Base-by-base conservation (phyloP, 345 rosid genomes). In the Eucalyptus sideroxylon region DNA sequence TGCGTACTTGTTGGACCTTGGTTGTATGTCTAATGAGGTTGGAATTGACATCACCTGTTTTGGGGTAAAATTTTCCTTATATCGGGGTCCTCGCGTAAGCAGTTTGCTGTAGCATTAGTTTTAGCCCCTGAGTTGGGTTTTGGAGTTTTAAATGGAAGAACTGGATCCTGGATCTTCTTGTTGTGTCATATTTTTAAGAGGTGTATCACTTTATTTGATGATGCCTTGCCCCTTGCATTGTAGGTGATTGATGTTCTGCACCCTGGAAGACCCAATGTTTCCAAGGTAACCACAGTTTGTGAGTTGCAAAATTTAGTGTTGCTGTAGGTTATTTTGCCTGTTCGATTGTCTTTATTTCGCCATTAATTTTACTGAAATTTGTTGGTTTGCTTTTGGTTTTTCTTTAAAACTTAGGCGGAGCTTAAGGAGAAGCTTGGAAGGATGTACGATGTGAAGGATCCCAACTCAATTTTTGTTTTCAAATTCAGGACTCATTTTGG, bases 401-500 rank as follows among this genome's bases (percentile, higher is more conserved):
- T 87, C 40, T n/a, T 47, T 81, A 3, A 15, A 65, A 37, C 16
- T 40, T 82, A 95, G 97, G 94, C 94, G 4, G 97, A 96, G 89
- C 65, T 96, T 90, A 96, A 95, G 92, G 97, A 95, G 92, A 95
- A 94, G 90, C 87, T 96, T 40, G 89, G 92, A 12, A 92, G 89
- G 80, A 91, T 95, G 92, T 96, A 96, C 60, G 97, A 95, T 37
- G 97, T 95, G 42, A 95, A 92, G 92, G 97, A 96, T 86, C 90
- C 94, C 26, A 94, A 95, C 87, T 86, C 95, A 30, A 96, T 95
- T 69, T 95, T 95, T 88, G 96, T 94, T 6, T 96, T 96, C 91
- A 95, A 96, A 92, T 96, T 96, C 90, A 91, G 97, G 88, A 96
- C 96, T 27, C 96, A 95, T 87, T 96, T 96, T 90, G 98, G 97